Evolutionary conservation across 2,329 filamentous ascomycete genomes (phyloP).

Genomic region (Aspergillus tubingensis): DNA sequence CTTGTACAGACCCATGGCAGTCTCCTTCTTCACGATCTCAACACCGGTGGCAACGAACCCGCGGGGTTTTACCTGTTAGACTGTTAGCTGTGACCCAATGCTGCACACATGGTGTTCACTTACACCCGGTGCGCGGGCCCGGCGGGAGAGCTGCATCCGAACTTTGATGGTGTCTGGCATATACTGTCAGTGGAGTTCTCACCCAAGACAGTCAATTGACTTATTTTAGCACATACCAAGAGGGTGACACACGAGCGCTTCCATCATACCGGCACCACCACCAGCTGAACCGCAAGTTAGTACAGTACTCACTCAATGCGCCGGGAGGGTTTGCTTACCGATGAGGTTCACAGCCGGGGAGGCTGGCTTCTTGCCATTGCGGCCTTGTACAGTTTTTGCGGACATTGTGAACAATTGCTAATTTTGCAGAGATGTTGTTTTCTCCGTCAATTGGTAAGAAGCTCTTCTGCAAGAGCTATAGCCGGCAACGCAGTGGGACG

Average conservation of each 20-base stretch:
- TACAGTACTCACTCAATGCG: slow-evolving; percentile 14
- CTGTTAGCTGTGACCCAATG: slow-evolving; percentile 14
- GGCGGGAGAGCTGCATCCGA: slow-evolving; percentile 94
- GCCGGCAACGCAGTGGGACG: neutral
- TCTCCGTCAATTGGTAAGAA: slow-evolving; percentile 7
- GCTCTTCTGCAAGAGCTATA: slow-evolving; percentile 4
- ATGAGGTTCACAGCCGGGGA: slow-evolving; percentile 89
- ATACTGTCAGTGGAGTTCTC: slow-evolving; percentile 25
- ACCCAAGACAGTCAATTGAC: slow-evolving; percentile 2
- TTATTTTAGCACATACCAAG: slow-evolving; percentile 68
- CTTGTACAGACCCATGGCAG: slow-evolving; percentile 92
- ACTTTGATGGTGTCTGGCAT: slow-evolving; percentile 90
- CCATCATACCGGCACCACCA: slow-evolving; percentile 98
- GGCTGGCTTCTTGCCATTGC: slow-evolving; percentile 71
- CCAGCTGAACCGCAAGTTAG: slow-evolving; percentile 63
- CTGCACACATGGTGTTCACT: slow-evolving; percentile 30
- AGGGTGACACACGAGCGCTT: slow-evolving; percentile 93
- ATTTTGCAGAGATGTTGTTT: neutral
- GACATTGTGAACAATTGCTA: slow-evolving; percentile 51
- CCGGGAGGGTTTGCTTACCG: slow-evolving; percentile 56
- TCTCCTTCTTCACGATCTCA: slow-evolving; percentile 87
- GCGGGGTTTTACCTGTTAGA: slow-evolving; percentile 65
- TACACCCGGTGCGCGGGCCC: slow-evolving; percentile 78
- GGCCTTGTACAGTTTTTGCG: slow-evolving; percentile 58
- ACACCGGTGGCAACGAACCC: slow-evolving; percentile 84